phyloP scores from a whole-genome alignment of 2,329 filamentous ascomycete species.

The Fusarium sp. region DNA sequence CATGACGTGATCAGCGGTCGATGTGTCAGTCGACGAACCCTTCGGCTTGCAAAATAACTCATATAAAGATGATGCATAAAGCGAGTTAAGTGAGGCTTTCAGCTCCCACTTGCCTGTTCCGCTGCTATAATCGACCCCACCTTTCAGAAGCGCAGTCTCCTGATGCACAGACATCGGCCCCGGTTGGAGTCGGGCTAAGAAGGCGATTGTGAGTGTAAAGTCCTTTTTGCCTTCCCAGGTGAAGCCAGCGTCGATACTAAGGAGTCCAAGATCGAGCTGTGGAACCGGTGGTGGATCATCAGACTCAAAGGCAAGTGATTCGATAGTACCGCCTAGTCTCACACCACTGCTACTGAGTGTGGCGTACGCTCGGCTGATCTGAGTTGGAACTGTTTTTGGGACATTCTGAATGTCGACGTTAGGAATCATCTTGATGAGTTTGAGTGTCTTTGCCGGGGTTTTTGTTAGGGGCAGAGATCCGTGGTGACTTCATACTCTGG shows the following conservation, averaged over 20 bases:
- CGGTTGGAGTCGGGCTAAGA: not conserved
- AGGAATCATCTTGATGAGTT: not conserved
- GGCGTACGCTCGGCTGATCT: not conserved
- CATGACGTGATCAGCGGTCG: not conserved
- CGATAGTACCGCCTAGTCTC: not conserved
- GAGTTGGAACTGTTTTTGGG: not conserved
- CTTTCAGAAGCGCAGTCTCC: not conserved
- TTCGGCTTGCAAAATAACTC: not conserved
- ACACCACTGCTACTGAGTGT: not conserved
- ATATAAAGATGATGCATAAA: not conserved
- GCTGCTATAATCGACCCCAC: not conserved
- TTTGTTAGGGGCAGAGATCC: not conserved
- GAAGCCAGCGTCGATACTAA: not conserved
- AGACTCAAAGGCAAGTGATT: not conserved
- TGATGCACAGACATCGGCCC: not conserved
- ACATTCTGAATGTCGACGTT: not conserved
- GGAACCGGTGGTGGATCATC: not conserved
- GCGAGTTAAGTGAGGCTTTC: not conserved
- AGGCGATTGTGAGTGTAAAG: not conserved
- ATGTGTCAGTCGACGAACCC: rapidly evolving
- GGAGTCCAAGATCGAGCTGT: not conserved
- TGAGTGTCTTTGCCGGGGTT: not conserved
- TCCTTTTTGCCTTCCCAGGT: not conserved
- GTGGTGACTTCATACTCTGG: not conserved
- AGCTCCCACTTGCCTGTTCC: not conserved